Conservation (phyloP, 2,329 filamentous ascomycete genomes). For the Fusarium brevicatenulatum region DNA sequence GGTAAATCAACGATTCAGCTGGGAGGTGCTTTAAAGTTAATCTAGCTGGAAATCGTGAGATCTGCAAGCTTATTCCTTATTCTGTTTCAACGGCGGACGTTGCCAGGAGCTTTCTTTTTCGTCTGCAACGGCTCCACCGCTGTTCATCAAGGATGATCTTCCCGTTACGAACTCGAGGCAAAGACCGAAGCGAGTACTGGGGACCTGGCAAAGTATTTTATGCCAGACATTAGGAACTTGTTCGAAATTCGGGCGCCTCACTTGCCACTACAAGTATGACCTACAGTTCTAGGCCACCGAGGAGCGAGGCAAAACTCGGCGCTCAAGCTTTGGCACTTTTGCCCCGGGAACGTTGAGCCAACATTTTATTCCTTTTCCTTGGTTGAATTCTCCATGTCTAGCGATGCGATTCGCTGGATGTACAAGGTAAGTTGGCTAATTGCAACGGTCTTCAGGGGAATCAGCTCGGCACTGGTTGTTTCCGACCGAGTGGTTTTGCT, state of each 20-base stretch:
- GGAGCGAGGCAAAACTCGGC: accelerated
- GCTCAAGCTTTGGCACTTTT: neutral
- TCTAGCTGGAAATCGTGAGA: neutral
- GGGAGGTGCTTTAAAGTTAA: neutral
- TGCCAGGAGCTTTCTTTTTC: conserved; percentile 14
- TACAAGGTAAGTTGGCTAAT: neutral
- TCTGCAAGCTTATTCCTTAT: conserved; percentile 21
- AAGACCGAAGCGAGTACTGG: neutral
- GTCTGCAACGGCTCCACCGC: conserved; percentile 5
- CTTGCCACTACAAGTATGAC: neutral
- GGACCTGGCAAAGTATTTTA: neutral
- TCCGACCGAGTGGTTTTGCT: neutral
- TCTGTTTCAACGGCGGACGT: neutral
- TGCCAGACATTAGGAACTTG: too few relatives aligned
- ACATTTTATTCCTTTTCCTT: neutral
- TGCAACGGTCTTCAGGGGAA: neutral
- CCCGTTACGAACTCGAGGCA: neutral
- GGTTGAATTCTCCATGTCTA: accelerated
- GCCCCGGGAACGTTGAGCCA: neutral
- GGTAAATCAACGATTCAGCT: too few relatives aligned
- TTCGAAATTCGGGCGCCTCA: neutral
- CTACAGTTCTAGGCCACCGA: neutral
- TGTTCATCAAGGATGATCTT: conserved; percentile 8
- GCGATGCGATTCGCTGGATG: neutral
- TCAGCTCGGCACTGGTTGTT: neutral